A percentile compares a stretch with the other conserved stretches of the same genome.
Evolutionary conservation across 2,329 filamentous ascomycete genomes (phyloP).

Genomic region (Xylaria arbuscula): DNA sequence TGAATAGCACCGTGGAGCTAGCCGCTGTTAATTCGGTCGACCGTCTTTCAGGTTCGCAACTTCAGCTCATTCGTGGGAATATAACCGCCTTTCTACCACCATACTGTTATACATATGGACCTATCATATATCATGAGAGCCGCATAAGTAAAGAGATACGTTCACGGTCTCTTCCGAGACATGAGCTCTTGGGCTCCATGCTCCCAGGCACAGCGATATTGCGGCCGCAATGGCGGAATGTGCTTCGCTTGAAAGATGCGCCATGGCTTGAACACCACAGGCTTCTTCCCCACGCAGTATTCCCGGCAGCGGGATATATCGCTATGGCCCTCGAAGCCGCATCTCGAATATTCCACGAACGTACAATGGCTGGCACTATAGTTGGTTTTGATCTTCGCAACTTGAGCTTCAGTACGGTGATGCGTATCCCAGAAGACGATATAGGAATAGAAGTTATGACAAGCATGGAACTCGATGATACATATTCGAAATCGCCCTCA

Average conservation of each 20-base stretch:
- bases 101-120: conserved; percentile 35
- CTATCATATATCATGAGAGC: conserved; percentile 29
- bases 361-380: not conserved
- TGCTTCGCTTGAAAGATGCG: conserved; percentile 25
- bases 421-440: conserved; percentile 35
- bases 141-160: conserved; percentile 32
- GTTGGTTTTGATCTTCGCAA: conserved; percentile 26
- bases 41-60: too few species aligned
- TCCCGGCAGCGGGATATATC: conserved; percentile 26
- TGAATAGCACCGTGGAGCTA: conserved; percentile 25
- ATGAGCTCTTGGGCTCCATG: conserved; percentile 33
- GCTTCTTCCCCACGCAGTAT: conserved; percentile 5
- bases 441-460: conserved; percentile 31
- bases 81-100: conserved; percentile 23
- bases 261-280: conserved; percentile 32
- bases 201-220: conserved; percentile 1
- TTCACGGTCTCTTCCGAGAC: not conserved
- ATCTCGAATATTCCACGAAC: not conserved
- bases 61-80: conserved; percentile 29
- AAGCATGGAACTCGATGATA: conserved; percentile 16
- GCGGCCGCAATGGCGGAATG: conserved; percentile 32
- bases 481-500: not conserved
- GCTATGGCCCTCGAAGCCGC: conserved; percentile 30
- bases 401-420: conserved; percentile 16
- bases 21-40: conserved; percentile 31